Conservation (phyloP, 2,329 filamentous ascomycete genomes). For the Leptosphaerulina australis region DNA sequence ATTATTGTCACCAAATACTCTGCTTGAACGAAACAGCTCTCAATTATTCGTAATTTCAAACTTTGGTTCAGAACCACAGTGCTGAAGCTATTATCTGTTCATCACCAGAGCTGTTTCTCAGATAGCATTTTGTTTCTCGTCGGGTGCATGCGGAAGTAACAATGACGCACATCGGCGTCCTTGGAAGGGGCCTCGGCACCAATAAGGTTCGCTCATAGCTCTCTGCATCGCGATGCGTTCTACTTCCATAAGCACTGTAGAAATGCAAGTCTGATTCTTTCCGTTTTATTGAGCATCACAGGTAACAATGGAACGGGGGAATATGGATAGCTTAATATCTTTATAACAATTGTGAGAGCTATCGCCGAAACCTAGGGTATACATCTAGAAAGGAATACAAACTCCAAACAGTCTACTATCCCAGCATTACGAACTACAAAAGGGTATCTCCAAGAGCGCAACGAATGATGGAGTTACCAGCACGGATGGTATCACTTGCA, state of each 20-base stretch:
- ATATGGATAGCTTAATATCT: neutral
- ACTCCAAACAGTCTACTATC: conserved; percentile 6
- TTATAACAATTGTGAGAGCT: neutral
- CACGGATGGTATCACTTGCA: conserved; percentile 83
- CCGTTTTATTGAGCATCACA: too few relatives aligned
- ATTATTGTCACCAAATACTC: neutral
- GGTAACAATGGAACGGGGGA: too few relatives aligned
- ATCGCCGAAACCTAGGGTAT: neutral
- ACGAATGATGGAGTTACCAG: conserved; percentile 87
- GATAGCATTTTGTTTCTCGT: conserved; percentile 4
- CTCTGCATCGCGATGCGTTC: neutral
- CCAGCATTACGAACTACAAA: conserved; percentile 59
- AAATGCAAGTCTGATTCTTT: neutral
- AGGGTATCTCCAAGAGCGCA: conserved; percentile 92
- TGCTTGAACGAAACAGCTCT: neutral
- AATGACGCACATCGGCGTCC: conserved; percentile 16
- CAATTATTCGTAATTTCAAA: neutral
- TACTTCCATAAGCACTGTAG: too few relatives aligned
- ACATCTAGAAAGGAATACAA: neutral
- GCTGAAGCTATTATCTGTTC: neutral
- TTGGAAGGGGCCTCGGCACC: conserved; percentile 8
- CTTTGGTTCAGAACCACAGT: neutral
- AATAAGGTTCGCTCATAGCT: neutral
- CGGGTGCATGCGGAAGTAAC: conserved; percentile 17
- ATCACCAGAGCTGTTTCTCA: neutral